Base-by-base conservation (phyloP, 306 rosid genomes). In the Castanea crenata region DNA sequence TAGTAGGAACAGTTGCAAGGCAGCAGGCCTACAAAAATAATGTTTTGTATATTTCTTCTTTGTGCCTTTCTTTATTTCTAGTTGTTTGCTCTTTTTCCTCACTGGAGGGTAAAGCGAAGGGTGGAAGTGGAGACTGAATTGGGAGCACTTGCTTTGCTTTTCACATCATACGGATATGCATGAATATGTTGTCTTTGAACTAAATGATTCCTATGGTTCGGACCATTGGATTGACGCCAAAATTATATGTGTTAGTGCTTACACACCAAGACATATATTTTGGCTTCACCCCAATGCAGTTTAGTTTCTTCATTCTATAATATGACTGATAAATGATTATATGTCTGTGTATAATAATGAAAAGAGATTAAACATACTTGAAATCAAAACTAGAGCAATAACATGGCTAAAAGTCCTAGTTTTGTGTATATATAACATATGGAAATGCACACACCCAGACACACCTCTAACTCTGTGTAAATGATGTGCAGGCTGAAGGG, bases 401-500 rank as follows among this genome's bases (percentile, higher is more conserved):
- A n/a, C 35, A 46, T 4, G 49, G 35, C 59, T 27, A 4, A 51
- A n/a, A 49, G 14, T 20, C 57, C 75, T 13, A 1, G 49, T 71
- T 71, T 49, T 44, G 75, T 10, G 2, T 56, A 54, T 54, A 54
- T 54, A 16, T 25, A 3, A 52, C 41, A 31, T 41, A 3, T 51
- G 25, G 18, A 51, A 71, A 21, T 25, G 12, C 11, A 5, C 35
- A 25, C 32, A 8, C 49, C n/a, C 51, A 32, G 49, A 34, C 51
- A 10, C 23, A 32, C 5, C 6, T 67, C 21, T 85, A 57, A 73
- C 32, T 27, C 21, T 82, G 58, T 57, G 74, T 25, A 29, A 20
- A 77, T 82, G 72, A 35, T 80, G 54, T 32, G 55, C 89, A 95
- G 99, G 89, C 85, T 61, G 89, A 86, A 64, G 84, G 82, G 59